These are phyloP conservation scores for Fabrea salina DNA, from an alignment of 169 alveolate genomes.

Conservation along the genomic window DNA sequence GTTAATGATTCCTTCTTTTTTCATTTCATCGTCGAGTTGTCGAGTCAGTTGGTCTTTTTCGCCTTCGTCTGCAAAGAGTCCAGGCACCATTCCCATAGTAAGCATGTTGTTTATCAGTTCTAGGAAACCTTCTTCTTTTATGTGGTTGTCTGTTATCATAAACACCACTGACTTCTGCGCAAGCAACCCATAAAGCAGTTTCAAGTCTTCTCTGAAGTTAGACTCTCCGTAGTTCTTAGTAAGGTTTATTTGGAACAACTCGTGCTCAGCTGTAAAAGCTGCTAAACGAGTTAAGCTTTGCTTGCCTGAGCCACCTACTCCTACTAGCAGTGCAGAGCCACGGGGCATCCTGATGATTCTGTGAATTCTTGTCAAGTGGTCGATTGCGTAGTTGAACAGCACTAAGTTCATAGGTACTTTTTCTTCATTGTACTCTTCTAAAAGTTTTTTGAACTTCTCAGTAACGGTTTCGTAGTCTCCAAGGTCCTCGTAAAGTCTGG, in stretches of 20 bases:
- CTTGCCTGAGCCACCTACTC: constrained; percentile 99
- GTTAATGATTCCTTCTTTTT: constrained; percentile 79
- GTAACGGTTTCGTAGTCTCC: constrained; percentile 82
- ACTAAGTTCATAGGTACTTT: constrained; percentile 86
- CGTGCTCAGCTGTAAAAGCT: constrained; percentile 86
- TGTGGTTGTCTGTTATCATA: constrained; percentile 91
- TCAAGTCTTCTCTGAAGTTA: constrained; percentile 90
- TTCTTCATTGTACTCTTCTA: constrained; percentile 87
- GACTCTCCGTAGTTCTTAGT: constrained; percentile 88
- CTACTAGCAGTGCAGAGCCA: constrained; percentile 93
- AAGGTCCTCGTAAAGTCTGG: constrained; percentile 86
- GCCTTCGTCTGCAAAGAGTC: constrained; percentile 88
- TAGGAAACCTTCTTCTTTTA: constrained; percentile 88
- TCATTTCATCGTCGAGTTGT: constrained; percentile 75
- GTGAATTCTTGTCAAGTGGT: constrained; percentile 78
- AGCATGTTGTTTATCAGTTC: constrained; percentile 90
- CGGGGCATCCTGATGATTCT: constrained; percentile 88
- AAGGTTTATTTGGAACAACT: constrained; percentile 84
- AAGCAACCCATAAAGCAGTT: constrained; percentile 79
- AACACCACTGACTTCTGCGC: constrained; percentile 79
- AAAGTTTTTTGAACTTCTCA: constrained; percentile 77
- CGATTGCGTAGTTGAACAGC: constrained; percentile 83
- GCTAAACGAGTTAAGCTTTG: constrained; percentile 93
- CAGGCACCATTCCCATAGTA: constrained; percentile 94
- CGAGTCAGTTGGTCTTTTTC: constrained; percentile 81